Evolutionary conservation across 2,329 filamentous ascomycete species (phyloP).

Genomic region (Drechmeria coniospora): DNA sequence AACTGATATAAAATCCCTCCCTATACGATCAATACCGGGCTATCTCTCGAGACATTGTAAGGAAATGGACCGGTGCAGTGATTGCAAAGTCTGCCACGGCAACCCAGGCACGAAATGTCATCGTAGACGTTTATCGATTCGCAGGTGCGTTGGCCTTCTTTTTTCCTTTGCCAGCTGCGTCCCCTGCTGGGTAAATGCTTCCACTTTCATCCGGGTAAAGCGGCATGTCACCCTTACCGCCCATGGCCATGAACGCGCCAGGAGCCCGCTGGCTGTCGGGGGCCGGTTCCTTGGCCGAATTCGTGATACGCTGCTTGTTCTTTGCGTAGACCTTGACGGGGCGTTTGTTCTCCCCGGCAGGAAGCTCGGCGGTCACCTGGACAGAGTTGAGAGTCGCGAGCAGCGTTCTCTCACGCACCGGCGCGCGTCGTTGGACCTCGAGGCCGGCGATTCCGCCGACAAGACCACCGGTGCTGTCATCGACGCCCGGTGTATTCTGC

Average conservation of each 20-base stretch:
- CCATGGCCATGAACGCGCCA: slow-evolving; percentile 68
- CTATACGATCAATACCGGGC: too few species aligned
- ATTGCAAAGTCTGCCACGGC: too few species aligned
- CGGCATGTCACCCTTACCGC: slow-evolving; percentile 69
- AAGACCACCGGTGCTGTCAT: slow-evolving; percentile 83
- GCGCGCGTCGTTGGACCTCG: slow-evolving; percentile 70
- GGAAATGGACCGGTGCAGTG: too few species aligned
- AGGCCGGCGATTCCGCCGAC: slow-evolving; percentile 72
- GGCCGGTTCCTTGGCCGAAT: slow-evolving; percentile 39
- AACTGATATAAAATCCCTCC: too few species aligned
- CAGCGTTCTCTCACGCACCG: slow-evolving; percentile 69
- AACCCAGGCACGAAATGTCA: too few species aligned
- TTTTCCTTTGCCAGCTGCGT: slow-evolving; percentile 14
- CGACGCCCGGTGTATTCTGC: slow-evolving; percentile 40
- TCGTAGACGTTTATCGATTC: too few species aligned
- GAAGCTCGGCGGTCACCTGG: slow-evolving; percentile 33
- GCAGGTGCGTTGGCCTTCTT: slow-evolving; percentile 13
- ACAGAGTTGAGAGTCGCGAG: slow-evolving; percentile 71
- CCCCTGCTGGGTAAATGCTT: slow-evolving; percentile 30
- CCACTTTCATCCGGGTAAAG: slow-evolving; percentile 52
- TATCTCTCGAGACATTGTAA: too few species aligned
- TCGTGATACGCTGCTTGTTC: slow-evolving; percentile 33
- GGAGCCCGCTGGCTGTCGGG: slow-evolving; percentile 54
- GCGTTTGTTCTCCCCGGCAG: slow-evolving; percentile 38
- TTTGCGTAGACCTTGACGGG: slow-evolving; percentile 63